Conservation (phyloP, 192 early-diverging fungal genomes). For the Backusella tuberculispora region DNA sequence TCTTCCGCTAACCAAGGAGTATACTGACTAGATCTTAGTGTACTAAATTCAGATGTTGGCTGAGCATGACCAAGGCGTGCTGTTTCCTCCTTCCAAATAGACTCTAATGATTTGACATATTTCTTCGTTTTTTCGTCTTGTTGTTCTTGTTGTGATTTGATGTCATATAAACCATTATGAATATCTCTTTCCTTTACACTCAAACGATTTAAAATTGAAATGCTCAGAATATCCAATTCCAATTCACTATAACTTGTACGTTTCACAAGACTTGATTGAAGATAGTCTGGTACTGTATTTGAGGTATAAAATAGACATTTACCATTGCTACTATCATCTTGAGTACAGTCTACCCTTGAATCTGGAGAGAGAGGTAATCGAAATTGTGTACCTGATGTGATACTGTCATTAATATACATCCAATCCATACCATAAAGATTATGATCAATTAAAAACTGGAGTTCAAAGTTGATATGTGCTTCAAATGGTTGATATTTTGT, state of each 20-base stretch:
- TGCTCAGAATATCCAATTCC: conserved; percentile 69
- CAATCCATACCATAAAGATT: conserved; percentile 89
- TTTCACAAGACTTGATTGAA: conserved; percentile 33
- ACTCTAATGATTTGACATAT: conserved; percentile 63
- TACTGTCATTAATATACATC: conserved; percentile 53
- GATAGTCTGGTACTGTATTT: conserved; percentile 21
- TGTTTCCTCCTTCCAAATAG: conserved; percentile 68
- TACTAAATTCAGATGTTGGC: not conserved
- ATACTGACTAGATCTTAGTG: conserved; percentile 2
- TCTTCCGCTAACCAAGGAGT: conserved; percentile 27
- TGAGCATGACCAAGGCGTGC: conserved; percentile 36
- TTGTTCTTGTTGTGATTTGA: conserved; percentile 15
- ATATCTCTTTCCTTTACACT: conserved; percentile 50
- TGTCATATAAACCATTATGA: conserved; percentile 50
- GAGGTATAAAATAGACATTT: conserved; percentile 16
- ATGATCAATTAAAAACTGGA: conserved; percentile 89
- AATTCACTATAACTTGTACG: conserved; percentile 72
- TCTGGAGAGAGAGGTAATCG: conserved; percentile 22
- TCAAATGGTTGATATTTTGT: conserved; percentile 74
- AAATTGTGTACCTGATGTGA: conserved; percentile 17
- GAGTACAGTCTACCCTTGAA: not conserved
- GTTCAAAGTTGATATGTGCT: conserved; percentile 77
- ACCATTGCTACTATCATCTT: not conserved
- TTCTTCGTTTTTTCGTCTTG: conserved; percentile 33
- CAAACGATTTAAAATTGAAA: conserved; percentile 69